phyloP scores from a whole-genome alignment of 225 moss, liverwort and hornwort genomes.

The Rhytidiadelphus loreus region DNA sequence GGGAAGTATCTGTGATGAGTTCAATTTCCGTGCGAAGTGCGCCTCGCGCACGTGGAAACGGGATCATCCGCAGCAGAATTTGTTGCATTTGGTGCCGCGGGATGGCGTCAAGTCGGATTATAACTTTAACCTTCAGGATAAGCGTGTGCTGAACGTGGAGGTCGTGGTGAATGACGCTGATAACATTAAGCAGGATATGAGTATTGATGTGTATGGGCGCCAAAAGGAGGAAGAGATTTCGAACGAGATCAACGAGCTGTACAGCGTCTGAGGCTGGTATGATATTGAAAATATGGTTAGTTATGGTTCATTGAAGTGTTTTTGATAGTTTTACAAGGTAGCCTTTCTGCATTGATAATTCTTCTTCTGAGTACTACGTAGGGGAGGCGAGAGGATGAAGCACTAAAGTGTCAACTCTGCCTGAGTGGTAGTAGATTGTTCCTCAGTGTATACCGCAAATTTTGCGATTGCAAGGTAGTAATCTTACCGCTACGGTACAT shows the following conservation, averaged over 20 bases:
- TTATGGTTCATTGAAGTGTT: not conserved
- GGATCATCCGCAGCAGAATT: slow-evolving; percentile 62
- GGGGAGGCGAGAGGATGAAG: not conserved
- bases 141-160: slow-evolving; percentile 68
- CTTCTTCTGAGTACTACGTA: not conserved
- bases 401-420: not conserved
- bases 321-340: not conserved
- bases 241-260: slow-evolving; percentile 55
- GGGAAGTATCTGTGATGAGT: slow-evolving; percentile 45
- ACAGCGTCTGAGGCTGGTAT: slow-evolving; percentile 42
- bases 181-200: slow-evolving; percentile 98
- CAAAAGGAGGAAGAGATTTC: slow-evolving; percentile 77
- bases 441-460: not conserved
- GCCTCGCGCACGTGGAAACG: slow-evolving; percentile 93
- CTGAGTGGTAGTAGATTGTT: not conserved
- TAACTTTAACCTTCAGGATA: slow-evolving; percentile 69
- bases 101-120: slow-evolving; percentile 81
- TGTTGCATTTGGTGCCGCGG: slow-evolving; percentile 58
- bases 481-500: not conserved
- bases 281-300: not conserved
- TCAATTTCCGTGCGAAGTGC: slow-evolving; percentile 71
- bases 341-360: not conserved
- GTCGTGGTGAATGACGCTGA: slow-evolving; percentile 81
- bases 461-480: slow-evolving; percentile 1
- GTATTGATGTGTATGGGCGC: slow-evolving; percentile 94